Conservation (phyloP, 768 basidiomycete species). For the Mycena epipterygia region DNA sequence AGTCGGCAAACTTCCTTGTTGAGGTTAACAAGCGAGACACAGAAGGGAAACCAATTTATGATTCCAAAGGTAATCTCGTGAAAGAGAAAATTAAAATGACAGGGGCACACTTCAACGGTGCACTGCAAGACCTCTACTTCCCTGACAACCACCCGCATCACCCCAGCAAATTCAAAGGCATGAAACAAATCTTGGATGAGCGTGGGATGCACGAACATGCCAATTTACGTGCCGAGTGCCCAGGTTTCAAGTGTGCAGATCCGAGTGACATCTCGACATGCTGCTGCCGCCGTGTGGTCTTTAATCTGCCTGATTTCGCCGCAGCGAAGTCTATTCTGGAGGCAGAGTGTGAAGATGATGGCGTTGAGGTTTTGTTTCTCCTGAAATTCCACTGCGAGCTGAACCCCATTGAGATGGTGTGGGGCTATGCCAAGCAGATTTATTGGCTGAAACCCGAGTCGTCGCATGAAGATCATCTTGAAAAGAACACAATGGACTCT, state of each 20-base stretch:
- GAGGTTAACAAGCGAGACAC: conserved; percentile 18
- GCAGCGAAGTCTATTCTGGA: conserved; percentile 42
- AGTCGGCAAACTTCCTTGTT: conserved; percentile 25
- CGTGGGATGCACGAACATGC: conserved; percentile 27
- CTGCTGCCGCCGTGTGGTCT: conserved; percentile 25
- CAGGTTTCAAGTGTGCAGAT: conserved; percentile 41
- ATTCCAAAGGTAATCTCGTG: conserved; percentile 30
- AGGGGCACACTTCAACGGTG: conserved; percentile 10
- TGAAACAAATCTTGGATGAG: conserved; percentile 44
- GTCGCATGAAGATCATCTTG: conserved; percentile 30
- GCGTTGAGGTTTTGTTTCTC: conserved; percentile 36
- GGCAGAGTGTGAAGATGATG: conserved; percentile 29
- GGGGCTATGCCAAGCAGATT: too few relatives aligned
- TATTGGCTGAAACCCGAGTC: too few relatives aligned
- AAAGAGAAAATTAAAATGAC: conserved; percentile 35
- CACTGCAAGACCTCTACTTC: conserved; percentile 38
- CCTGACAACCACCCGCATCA: conserved; percentile 33
- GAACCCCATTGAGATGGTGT: too few relatives aligned
- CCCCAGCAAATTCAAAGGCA: conserved; percentile 46
- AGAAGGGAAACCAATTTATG: conserved; percentile 29
- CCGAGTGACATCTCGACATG: conserved; percentile 30
- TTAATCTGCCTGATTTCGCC: conserved; percentile 46
- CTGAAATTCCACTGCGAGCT: conserved; percentile 22
- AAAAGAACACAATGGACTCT: conserved; percentile 31
- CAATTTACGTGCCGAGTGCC: conserved; percentile 39